Percentiles rank a stretch among this genome's conserved stretches.
These are phyloP conservation scores for Curvularia hawaiiensis DNA, from an alignment of 2,329 filamentous ascomycete genomes.

Conservation along the genomic window DNA sequence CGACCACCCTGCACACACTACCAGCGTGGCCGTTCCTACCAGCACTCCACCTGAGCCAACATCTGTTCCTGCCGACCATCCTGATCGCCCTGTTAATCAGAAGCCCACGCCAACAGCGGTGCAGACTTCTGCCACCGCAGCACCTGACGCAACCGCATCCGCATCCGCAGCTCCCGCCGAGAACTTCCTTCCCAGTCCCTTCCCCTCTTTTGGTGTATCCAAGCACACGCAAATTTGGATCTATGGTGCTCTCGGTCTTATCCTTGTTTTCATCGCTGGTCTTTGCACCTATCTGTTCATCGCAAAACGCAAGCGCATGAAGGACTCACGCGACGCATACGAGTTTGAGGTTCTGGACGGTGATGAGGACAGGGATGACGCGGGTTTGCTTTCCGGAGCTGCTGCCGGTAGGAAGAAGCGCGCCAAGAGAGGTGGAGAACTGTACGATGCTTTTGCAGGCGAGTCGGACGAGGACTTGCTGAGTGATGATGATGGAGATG, in stretches of 20 bases:
- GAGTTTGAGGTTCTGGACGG: slow-evolving; percentile 94
- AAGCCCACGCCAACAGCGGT: slow-evolving; percentile 53
- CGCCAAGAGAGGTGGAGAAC: slow-evolving; percentile 74
- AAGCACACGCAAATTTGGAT: slow-evolving; percentile 93
- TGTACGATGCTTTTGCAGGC: slow-evolving; percentile 97
- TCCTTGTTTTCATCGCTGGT: slow-evolving; percentile 79
- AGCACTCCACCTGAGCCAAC: slow-evolving; percentile 52
- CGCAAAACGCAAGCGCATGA: slow-evolving; percentile 75
- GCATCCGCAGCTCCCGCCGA: slow-evolving; percentile 31
- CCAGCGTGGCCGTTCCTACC: slow-evolving; percentile 55
- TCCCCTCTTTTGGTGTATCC: slow-evolving; percentile 88
- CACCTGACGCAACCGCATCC: slow-evolving; percentile 24
- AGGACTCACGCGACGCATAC: slow-evolving; percentile 80
- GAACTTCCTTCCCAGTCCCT: slow-evolving; percentile 77
- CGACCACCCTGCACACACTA: slow-evolving; percentile 65
- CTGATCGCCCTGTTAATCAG: slow-evolving; percentile 61
- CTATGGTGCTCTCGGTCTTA: slow-evolving; percentile 83
- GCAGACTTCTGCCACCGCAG: slow-evolving; percentile 23
- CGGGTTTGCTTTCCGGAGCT: slow-evolving; percentile 50
- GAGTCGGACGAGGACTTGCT: slow-evolving; percentile 79
- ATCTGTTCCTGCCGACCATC: slow-evolving; percentile 54
- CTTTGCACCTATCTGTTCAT: slow-evolving; percentile 83
- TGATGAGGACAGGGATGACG: slow-evolving; percentile 67
- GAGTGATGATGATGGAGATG: slow-evolving; percentile 50
- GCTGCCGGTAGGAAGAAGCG: slow-evolving; percentile 51